Evolutionary conservation across 768 basidiomycete genomes (phyloP).

Genomic region (Cyclocybe cylindracea): DNA sequence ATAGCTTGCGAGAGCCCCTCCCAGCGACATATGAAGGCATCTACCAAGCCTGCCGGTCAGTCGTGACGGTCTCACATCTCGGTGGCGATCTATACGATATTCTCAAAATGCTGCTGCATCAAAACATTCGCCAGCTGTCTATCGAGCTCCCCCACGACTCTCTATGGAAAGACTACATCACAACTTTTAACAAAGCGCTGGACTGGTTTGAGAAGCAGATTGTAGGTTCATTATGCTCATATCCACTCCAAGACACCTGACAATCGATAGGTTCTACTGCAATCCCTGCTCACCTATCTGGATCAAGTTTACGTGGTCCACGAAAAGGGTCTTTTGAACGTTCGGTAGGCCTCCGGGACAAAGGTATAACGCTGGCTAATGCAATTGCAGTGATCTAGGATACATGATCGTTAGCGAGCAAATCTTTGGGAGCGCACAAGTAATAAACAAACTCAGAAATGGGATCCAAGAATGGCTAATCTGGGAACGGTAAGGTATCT

Average conservation of each 20-base stretch:
- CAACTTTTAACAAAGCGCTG: constrained; percentile 53
- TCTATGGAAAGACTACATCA: constrained; percentile 40
- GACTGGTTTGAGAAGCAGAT: constrained; percentile 67
- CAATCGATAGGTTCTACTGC: constrained; percentile 48
- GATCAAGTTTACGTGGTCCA: constrained; percentile 64
- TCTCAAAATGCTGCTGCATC: constrained; percentile 62
- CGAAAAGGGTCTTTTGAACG: constrained; percentile 34
- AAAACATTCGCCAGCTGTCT: constrained; percentile 42
- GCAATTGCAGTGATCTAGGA: constrained; percentile 40
- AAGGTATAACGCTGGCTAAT: too few relatives aligned
- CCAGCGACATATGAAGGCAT: constrained; percentile 57
- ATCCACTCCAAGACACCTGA: neutral
- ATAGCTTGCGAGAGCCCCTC: constrained; percentile 25
- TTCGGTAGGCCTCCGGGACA: constrained; percentile 38
- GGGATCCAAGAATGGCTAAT: constrained; percentile 53
- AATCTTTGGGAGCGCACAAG: constrained; percentile 49
- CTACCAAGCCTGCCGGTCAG: constrained; percentile 55
- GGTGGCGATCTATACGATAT: constrained; percentile 61
- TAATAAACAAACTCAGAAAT: constrained; percentile 43
- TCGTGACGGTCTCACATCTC: constrained; percentile 51
- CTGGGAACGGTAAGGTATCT: constrained; percentile 44
- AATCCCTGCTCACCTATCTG: constrained; percentile 68
- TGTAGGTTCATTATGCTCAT: constrained; percentile 39
- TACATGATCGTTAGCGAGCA: constrained; percentile 22
- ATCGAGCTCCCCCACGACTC: constrained; percentile 32